Percentiles rank a stretch among this genome's conserved stretches.
phyloP scores from a whole-genome alignment of 306 rosid genomes.

The Canavalia ensiformis region DNA sequence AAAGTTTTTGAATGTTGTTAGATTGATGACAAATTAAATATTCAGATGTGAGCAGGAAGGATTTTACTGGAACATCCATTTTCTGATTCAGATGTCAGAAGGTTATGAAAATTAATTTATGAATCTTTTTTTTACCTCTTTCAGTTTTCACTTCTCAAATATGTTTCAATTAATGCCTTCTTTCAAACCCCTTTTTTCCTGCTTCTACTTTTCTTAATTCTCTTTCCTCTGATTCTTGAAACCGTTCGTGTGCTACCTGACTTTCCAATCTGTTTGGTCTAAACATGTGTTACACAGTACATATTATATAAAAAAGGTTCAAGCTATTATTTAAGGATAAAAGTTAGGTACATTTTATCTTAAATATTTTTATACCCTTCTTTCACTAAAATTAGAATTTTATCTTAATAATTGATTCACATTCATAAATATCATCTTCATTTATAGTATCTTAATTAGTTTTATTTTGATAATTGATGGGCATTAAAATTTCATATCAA shows the following conservation, averaged over 20 bases:
- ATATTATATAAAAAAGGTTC: not conserved
- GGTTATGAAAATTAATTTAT: not conserved
- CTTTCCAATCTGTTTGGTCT: slow-evolving; percentile 45
- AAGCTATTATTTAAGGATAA: slow-evolving; percentile 25
- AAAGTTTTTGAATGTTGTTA: not conserved
- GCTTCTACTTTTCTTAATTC: not conserved
- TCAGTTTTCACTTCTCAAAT: slow-evolving; percentile 43
- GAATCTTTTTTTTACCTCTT: not conserved
- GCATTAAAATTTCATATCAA: no score
- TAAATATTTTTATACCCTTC: no score
- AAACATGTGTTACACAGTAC: slow-evolving; percentile 34
- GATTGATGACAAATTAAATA: slow-evolving; percentile 12
- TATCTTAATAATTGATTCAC: no score
- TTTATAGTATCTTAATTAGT: no score
- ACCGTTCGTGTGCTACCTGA: slow-evolving; percentile 27
- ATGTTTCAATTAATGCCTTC: slow-evolving; percentile 45
- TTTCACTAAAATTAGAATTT: no score
- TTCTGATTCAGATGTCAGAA: not conserved
- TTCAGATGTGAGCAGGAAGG: slow-evolving; percentile 4
- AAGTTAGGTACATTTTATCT: no score
- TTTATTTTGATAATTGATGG: no score
- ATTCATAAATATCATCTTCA: no score
- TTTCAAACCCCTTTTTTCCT: slow-evolving; percentile 35
- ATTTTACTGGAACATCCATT: slow-evolving; percentile 6
- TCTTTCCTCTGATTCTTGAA: slow-evolving; percentile 27